Conservation (phyloP, 2,329 filamentous ascomycete genomes). For the Dendrostoma leiphaemia region DNA sequence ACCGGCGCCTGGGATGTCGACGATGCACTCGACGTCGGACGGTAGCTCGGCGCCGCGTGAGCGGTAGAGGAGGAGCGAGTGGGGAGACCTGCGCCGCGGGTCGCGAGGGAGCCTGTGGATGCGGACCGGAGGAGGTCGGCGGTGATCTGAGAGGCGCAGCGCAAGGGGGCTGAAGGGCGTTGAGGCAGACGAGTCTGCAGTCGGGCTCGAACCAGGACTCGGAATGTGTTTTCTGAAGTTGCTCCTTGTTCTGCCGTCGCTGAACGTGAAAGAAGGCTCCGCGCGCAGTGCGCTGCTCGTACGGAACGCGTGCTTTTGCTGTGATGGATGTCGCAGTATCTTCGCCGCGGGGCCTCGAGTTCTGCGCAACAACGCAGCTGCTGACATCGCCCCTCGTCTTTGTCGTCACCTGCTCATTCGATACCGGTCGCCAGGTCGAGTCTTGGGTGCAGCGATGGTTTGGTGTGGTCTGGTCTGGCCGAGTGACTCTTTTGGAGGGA, state of each 20-base stretch:
- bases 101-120: background rate
- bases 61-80: conserved; percentile 4
- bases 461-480: no score
- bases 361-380: background rate
- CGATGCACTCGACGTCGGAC: background rate
- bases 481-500: background rate
- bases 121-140: background rate
- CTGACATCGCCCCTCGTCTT: background rate
- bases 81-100: background rate
- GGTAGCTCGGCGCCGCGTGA: background rate
- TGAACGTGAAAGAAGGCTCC: background rate
- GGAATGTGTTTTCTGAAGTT: no score
- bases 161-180: background rate
- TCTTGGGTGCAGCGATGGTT: background rate
- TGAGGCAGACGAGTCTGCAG: background rate
- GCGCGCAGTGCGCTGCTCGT: background rate
- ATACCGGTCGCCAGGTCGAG: background rate
- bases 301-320: background rate
- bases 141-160: background rate
- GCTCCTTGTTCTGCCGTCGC: no score
- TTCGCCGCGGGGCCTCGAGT: background rate
- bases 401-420: background rate
- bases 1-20: conserved; percentile 2
- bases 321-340: background rate
- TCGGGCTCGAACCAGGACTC: background rate